These are phyloP conservation scores for Russula virescens DNA, from an alignment of 768 basidiomycete species.

Conservation along the genomic window DNA sequence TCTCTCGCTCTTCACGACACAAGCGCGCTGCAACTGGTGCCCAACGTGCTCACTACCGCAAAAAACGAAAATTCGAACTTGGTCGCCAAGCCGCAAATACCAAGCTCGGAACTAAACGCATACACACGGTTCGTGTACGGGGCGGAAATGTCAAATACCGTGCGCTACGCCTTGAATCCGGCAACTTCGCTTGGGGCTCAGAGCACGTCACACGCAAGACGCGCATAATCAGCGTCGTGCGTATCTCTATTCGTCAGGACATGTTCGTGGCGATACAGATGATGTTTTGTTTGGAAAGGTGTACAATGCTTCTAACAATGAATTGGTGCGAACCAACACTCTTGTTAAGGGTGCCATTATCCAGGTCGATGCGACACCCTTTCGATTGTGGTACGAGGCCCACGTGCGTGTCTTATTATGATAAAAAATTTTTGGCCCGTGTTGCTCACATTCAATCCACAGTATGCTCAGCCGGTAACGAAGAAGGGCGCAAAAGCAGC, in stretches of 20 bases:
- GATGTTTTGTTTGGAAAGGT: constrained; percentile 47
- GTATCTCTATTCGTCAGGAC: constrained; percentile 31
- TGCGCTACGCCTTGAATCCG: constrained; percentile 91
- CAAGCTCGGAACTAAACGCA: constrained; percentile 91
- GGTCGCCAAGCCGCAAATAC: constrained; percentile 98
- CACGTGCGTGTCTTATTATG: constrained; percentile 58
- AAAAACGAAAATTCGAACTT: constrained; percentile 99
- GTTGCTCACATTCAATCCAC: constrained; percentile 13
- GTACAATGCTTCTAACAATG: constrained; percentile 99
- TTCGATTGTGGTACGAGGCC: constrained; percentile 99
- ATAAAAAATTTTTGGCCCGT: constrained; percentile 9
- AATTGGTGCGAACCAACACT: constrained; percentile 99
- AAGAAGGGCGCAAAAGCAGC: constrained; percentile 73
- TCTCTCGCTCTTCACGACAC: constrained; percentile 94
- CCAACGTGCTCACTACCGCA: constrained; percentile 93
- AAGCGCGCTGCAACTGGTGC: constrained; percentile 93
- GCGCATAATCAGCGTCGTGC: constrained; percentile 89
- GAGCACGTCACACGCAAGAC: constrained; percentile 95
- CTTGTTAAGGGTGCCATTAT: constrained; percentile 96
- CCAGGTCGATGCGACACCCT: constrained; percentile 96
- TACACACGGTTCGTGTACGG: constrained; percentile 92
- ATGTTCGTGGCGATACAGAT: background rate
- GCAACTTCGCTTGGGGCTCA: constrained; percentile 99
- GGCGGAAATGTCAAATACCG: constrained; percentile 95
- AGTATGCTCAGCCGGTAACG: constrained; percentile 95